Conservation (phyloP, 2,329 filamentous ascomycete species). For the Neospermospora avenae region DNA sequence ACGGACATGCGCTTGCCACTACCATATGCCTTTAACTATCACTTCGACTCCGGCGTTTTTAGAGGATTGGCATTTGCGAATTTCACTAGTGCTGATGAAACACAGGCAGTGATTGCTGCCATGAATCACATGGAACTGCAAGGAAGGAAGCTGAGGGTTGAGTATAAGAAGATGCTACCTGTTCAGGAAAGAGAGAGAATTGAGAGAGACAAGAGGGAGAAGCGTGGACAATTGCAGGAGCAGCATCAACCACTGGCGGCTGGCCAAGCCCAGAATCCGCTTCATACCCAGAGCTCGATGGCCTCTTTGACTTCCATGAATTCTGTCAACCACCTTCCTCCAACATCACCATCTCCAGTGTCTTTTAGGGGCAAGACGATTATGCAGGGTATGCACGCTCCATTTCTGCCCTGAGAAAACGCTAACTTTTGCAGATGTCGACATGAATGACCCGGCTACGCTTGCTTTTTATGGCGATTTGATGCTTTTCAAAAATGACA, state of each 20-base stretch:
- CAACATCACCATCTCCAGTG: slow-evolving; percentile 34
- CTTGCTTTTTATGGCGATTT: slow-evolving; percentile 89
- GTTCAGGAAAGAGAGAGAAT: slow-evolving; percentile 92
- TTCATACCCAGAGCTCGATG: slow-evolving; percentile 83
- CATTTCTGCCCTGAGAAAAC: slow-evolving; percentile 1
- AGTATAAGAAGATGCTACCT: slow-evolving; percentile 99
- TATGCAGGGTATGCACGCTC: slow-evolving; percentile 22
- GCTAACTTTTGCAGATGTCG: slow-evolving; percentile 51
- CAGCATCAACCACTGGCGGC: slow-evolving; percentile 73
- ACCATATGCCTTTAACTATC: slow-evolving; percentile 98
- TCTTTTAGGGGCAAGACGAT: slow-evolving; percentile 29
- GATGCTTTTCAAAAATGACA: slow-evolving; percentile 81
- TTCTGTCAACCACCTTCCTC: slow-evolving; percentile 51
- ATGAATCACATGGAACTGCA: slow-evolving; percentile 97
- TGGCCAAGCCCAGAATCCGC: slow-evolving; percentile 43
- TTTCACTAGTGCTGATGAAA: slow-evolving; percentile 94
- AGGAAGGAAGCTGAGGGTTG: slow-evolving; percentile 88
- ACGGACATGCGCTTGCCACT: slow-evolving; percentile 88
- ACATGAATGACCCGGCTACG: slow-evolving; percentile 86
- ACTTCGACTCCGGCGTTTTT: slow-evolving; percentile 98
- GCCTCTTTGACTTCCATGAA: slow-evolving; percentile 58
- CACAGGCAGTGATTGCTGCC: slow-evolving; percentile 82
- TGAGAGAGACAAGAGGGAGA: slow-evolving; percentile 93
- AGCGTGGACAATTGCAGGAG: slow-evolving; percentile 92
- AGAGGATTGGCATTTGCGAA: slow-evolving; percentile 95